phyloP scores from a whole-genome alignment of 345 rosid genomes.

The Turritis glabra region DNA sequence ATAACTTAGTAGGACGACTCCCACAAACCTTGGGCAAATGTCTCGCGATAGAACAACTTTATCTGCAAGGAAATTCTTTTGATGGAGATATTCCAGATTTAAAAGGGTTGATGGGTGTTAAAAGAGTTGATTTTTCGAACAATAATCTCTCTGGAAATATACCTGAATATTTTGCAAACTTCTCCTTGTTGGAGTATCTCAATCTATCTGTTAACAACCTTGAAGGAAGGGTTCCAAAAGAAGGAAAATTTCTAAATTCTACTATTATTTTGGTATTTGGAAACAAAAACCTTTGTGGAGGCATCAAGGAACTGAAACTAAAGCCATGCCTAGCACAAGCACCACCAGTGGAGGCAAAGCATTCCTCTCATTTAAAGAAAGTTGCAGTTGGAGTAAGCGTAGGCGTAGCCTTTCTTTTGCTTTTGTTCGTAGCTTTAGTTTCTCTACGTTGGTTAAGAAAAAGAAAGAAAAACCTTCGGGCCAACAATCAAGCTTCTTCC shows the following conservation, averaged over 20 bases:
- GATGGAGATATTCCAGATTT: conserved; percentile 15
- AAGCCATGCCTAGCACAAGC: conserved; percentile 2
- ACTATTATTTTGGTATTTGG: background rate
- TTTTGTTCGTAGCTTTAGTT: background rate
- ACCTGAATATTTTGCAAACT: background rate
- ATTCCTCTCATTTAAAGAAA: background rate
- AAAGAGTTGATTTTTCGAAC: too few relatives aligned
- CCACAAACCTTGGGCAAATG: background rate
- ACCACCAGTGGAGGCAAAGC: background rate
- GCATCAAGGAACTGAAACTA: background rate
- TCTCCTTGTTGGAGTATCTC: background rate
- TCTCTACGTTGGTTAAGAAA: background rate
- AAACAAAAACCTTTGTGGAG: conserved; percentile 24
- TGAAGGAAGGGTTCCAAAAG: conserved; percentile 5
- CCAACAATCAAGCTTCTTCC: background rate
- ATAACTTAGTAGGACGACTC: background rate
- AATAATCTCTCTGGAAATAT: too few relatives aligned
- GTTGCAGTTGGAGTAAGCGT: background rate
- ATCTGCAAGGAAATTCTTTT: background rate
- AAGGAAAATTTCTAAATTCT: conserved; percentile 27
- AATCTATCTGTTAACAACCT: conserved; percentile 28
- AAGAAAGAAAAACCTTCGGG: background rate
- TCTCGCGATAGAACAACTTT: accelerated
- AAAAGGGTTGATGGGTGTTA: too few relatives aligned
- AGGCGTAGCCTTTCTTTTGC: background rate